Evolutionary conservation across 805 yeast species (phyloP).

Genomic region (Yueomyces sp.): DNA sequence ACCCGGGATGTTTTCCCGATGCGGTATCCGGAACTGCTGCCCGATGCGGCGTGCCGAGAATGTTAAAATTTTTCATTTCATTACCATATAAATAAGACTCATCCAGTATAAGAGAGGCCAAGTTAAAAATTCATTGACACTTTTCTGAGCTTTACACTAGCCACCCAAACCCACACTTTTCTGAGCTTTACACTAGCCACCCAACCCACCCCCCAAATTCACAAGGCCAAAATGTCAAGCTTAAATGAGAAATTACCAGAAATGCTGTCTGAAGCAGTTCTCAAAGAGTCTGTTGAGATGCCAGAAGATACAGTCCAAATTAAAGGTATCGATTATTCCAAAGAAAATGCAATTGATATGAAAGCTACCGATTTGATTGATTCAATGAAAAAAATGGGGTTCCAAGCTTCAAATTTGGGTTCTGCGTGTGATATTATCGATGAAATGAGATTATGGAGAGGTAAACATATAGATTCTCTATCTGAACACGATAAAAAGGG

Average conservation of each 20-base stretch:
- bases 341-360: constrained; percentile 62
- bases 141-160: too few species aligned
- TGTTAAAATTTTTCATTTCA: too few species aligned
- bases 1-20: too few species aligned
- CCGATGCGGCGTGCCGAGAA: too few species aligned
- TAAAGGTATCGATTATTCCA: constrained; percentile 79
- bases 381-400: constrained; percentile 92
- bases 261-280: constrained; percentile 81
- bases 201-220: not conserved
- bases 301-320: constrained; percentile 72
- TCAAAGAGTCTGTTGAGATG: constrained; percentile 74
- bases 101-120: too few species aligned
- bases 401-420: constrained; percentile 81
- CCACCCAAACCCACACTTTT: not conserved
- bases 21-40: too few species aligned
- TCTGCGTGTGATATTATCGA: constrained; percentile 87
- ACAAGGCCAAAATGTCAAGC: constrained; percentile 19
- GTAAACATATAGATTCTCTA: constrained; percentile 53
- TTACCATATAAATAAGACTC: too few species aligned
- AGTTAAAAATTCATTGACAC: too few species aligned
- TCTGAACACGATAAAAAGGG: constrained; percentile 64
- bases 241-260: constrained; percentile 40
- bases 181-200: not conserved
- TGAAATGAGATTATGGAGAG: constrained; percentile 90
- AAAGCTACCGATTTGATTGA: constrained; percentile 64